Evolutionary conservation across 441 rosid species (phyloP), one percentile per base, ranked within the genome.

Genomic region (Jatropha podagrica): DNA sequence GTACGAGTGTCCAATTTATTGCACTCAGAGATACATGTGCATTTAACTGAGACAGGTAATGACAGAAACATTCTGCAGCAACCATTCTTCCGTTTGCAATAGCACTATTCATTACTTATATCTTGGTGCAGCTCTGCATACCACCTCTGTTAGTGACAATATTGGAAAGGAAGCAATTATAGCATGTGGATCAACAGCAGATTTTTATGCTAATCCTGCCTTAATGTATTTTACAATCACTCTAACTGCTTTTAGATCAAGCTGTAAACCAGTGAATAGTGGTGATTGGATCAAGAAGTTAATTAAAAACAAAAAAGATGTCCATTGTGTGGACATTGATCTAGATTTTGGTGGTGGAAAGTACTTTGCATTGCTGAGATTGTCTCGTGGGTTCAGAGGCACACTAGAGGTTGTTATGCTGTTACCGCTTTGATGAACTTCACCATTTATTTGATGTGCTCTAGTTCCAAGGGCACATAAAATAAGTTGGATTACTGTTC

Each of bases 241-340:
- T 69, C 80, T 96, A 78, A 83, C 86, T 79, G 85, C 86, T 80
- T 87, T 87, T 79, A 79, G 80, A 77, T 84, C 87, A 52, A 86
- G 90, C 83, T 93, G 96, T 87, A 91, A 94, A 86, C 91, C 96
- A 65, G 89, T 92, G 71, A 91, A 90, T 80, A 92, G 96, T 79
- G 84, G 91, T 70, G 97, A 96, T 81, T 96, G 96, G 99, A 86
- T 87, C 76, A 93, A 90, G 86, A 96, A 83, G 85, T 82, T 96
- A 77, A 83, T 76, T 74, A 92, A 92, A 83, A 88, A 83, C 74
- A 90, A 86, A 86, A 85, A 81, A 15, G 83, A 82, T 76, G 86
- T 86, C 52, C 82, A 74, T 14, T 86, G 54, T 81, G 84, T 94
- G 86, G 97, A 96, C 79, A 80, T 92, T 78, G 92, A 88, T 85